A percentile compares a stretch with the other conserved stretches of the same genome.
Conservation (phyloP, 2,329 filamentous ascomycete genomes). For the Colletotrichum higginsianum region DNA sequence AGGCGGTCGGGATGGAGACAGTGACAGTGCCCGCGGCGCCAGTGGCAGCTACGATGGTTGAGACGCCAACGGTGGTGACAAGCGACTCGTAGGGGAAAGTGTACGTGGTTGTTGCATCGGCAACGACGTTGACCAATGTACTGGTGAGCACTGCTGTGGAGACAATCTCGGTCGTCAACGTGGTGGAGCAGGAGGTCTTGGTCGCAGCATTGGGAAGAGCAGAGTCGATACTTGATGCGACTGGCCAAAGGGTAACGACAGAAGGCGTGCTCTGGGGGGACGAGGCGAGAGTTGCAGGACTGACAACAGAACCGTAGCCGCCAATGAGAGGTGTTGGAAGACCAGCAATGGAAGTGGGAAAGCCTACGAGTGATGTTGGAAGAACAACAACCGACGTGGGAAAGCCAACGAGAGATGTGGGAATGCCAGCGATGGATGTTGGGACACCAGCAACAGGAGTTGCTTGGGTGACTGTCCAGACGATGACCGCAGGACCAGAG, state of each 20-base stretch:
- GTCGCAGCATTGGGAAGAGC: slow-evolving; percentile 11
- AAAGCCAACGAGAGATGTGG: background rate
- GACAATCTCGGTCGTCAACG: background rate
- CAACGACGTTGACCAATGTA: slow-evolving; percentile 58
- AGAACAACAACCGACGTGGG: background rate
- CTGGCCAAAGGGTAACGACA: slow-evolving; percentile 33
- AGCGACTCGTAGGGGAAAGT: slow-evolving; percentile 46
- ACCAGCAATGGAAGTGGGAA: background rate
- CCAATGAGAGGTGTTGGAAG: background rate
- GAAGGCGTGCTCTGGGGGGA: background rate
- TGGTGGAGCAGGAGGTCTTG: slow-evolving; percentile 25
- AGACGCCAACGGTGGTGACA: slow-evolving; percentile 30
- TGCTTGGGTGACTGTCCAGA: slow-evolving; percentile 3
- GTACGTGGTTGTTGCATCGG: slow-evolving; percentile 57
- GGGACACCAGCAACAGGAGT: background rate
- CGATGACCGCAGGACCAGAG: slow-evolving; percentile 3
- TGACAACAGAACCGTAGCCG: slow-evolving; percentile 10
- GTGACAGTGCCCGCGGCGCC: slow-evolving; percentile 40
- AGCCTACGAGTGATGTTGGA: background rate
- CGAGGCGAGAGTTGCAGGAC: background rate
- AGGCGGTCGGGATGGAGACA: slow-evolving; percentile 16
- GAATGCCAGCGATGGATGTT: background rate
- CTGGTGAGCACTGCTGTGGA: slow-evolving; percentile 50
- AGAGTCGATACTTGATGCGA: background rate
- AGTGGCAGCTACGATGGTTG: slow-evolving; percentile 48